These are phyloP conservation scores for Xylariaceae sp. DNA, from an alignment of 2,329 filamentous ascomycete species.

Conservation along the genomic window DNA sequence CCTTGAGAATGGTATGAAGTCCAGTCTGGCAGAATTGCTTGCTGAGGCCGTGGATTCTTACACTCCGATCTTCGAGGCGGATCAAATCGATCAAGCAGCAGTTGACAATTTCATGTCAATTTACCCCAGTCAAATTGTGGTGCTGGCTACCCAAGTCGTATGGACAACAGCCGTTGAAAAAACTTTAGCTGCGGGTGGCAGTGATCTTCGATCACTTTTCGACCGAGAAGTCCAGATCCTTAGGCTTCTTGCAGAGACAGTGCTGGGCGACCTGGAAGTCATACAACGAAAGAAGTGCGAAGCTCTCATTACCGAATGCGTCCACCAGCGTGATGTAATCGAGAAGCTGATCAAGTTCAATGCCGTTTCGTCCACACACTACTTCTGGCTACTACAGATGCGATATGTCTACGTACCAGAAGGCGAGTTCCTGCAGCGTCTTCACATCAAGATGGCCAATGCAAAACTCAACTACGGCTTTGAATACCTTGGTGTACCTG, in stretches of 20 bases:
- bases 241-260: constrained; percentile 78
- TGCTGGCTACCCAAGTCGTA: constrained; percentile 86
- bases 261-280: constrained; percentile 82
- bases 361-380: constrained; percentile 73
- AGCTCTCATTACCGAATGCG: constrained; percentile 96
- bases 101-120: constrained; percentile 77
- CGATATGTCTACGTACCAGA: constrained; percentile 84
- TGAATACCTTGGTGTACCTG: constrained; percentile 94
- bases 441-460: constrained; percentile 95
- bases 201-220: constrained; percentile 65
- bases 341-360: constrained; percentile 76
- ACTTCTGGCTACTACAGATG: constrained; percentile 95
- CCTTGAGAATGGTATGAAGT: constrained; percentile 89
- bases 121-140: constrained; percentile 92
- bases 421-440: constrained; percentile 74
- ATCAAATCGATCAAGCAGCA: constrained; percentile 63
- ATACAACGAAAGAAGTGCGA: constrained; percentile 95
- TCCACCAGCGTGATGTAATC: constrained; percentile 93
- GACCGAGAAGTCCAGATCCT: constrained; percentile 83
- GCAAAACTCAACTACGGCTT: constrained; percentile 94
- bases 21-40: constrained; percentile 84
- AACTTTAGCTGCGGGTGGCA: constrained; percentile 68
- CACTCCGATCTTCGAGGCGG: constrained; percentile 68
- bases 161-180: constrained; percentile 88
- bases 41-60: constrained; percentile 83